Evolutionary conservation across 805 yeast genomes (phyloP).

Genomic region (Ogataea neopini): DNA sequence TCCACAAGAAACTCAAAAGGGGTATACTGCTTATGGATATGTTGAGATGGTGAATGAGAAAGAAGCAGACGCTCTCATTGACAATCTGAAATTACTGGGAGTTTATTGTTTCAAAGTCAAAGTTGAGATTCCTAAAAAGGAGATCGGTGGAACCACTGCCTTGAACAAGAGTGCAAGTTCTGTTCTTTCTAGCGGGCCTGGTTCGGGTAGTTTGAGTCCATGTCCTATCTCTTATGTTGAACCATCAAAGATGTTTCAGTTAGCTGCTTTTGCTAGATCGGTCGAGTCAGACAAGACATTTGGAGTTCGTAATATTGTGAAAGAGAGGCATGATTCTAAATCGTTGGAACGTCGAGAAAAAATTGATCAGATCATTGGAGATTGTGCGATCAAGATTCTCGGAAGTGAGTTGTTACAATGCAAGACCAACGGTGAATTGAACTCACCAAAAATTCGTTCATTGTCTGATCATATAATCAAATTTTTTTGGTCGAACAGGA

Average conservation of each 20-base stretch:
- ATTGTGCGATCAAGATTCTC: slow-evolving; percentile 19
- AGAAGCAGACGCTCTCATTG: slow-evolving; percentile 29
- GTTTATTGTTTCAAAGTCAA: slow-evolving; percentile 32
- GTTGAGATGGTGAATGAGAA: slow-evolving; percentile 30
- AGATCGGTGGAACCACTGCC: slow-evolving; percentile 9
- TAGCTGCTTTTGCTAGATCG: slow-evolving; percentile 29
- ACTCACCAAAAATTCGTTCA: slow-evolving; percentile 26
- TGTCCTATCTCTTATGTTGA: slow-evolving; percentile 29
- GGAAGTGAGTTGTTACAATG: slow-evolving; percentile 11
- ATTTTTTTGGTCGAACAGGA: slow-evolving; percentile 31
- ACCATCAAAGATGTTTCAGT: slow-evolving; percentile 30
- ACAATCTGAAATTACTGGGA: slow-evolving; percentile 23
- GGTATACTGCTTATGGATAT: slow-evolving; percentile 33
- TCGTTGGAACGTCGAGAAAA: slow-evolving; percentile 12
- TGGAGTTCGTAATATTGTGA: slow-evolving; percentile 8
- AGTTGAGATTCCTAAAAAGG: slow-evolving; percentile 29
- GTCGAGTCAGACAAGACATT: slow-evolving; percentile 24
- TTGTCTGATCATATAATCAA: slow-evolving; percentile 33
- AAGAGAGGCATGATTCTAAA: slow-evolving; percentile 6
- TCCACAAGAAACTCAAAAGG: slow-evolving; percentile 15
- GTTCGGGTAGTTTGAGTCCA: slow-evolving; percentile 12
- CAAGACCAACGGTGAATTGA: slow-evolving; percentile 14
- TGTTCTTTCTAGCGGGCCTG: not conserved
- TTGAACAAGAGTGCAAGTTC: slow-evolving; percentile 9
- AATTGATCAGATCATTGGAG: slow-evolving; percentile 27